These are phyloP conservation scores for Triadica sebifera DNA, from an alignment of 345 rosid genomes.

Conservation along the genomic window DNA sequence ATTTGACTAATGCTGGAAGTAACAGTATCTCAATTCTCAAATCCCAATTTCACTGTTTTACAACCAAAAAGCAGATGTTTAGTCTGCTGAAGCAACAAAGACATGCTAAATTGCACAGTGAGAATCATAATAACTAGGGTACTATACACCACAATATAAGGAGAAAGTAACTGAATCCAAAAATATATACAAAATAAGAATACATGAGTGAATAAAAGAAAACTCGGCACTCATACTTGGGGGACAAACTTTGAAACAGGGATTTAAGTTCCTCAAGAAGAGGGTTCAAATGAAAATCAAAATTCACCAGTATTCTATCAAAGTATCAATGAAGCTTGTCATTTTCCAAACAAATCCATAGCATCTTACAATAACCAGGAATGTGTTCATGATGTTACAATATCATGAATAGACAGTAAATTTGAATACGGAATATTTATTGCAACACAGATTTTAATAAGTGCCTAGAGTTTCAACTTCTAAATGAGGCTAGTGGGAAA, in stretches of 20 bases:
- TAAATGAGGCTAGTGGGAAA: neutral
- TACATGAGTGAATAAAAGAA: neutral
- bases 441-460: neutral
- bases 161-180: neutral
- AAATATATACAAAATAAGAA: neutral
- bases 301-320: neutral
- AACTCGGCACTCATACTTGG: neutral
- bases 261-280: neutral
- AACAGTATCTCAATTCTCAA: neutral
- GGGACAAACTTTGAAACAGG: neutral
- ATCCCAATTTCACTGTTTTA: neutral
- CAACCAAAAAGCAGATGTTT: neutral
- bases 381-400: neutral
- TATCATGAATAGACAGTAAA: neutral
- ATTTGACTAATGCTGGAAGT: too few relatives aligned
- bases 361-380: neutral
- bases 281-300: conserved; percentile 1
- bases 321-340: neutral
- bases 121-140: neutral
- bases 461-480: neutral
- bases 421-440: neutral
- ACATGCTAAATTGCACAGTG: neutral
- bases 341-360: neutral
- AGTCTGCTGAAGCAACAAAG: neutral
- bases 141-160: neutral